These are phyloP conservation scores for Chalciporus chontae DNA, from an alignment of 768 basidiomycete species.

Conservation along the genomic window DNA sequence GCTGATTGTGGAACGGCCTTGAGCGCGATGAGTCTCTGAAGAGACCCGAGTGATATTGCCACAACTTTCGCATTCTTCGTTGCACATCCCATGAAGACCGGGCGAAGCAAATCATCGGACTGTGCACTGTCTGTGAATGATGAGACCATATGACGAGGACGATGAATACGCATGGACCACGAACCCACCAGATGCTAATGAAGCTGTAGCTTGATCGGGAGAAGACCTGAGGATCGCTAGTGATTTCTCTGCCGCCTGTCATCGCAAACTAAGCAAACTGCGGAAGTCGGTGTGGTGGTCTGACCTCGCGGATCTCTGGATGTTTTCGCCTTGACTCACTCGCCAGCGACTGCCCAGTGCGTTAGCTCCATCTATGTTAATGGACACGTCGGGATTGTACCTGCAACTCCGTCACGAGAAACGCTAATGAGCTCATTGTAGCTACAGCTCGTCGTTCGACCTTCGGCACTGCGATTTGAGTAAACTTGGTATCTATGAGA, in stretches of 20 bases:
- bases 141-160: conserved; percentile 8
- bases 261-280: conserved; percentile 10
- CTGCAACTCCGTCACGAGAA: conserved; percentile 73
- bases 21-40: conserved; percentile 86
- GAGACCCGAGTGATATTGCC: conserved; percentile 84
- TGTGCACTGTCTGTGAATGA: conserved; percentile 61
- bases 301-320: conserved; percentile 91
- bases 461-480: neutral
- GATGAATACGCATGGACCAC: conserved; percentile 18
- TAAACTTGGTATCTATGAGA: neutral
- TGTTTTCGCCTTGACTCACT: conserved; percentile 87
- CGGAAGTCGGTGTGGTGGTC: neutral
- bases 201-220: conserved; percentile 72
- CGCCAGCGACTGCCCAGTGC: conserved; percentile 62
- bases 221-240: conserved; percentile 76
- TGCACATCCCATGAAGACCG: conserved; percentile 91
- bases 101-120: conserved; percentile 76
- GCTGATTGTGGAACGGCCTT: conserved; percentile 80
- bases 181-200: conserved; percentile 64
- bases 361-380: conserved; percentile 4
- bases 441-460: neutral
- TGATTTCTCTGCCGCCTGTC: conserved; percentile 83
- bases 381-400: conserved; percentile 27
- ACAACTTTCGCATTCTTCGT: conserved; percentile 94
- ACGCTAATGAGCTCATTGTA: conserved; percentile 64